A percentile compares a stretch with the other conserved stretches of the same genome.
Conservation (phyloP, 345 rosid genomes). For the Lumnitzera racemosa region DNA sequence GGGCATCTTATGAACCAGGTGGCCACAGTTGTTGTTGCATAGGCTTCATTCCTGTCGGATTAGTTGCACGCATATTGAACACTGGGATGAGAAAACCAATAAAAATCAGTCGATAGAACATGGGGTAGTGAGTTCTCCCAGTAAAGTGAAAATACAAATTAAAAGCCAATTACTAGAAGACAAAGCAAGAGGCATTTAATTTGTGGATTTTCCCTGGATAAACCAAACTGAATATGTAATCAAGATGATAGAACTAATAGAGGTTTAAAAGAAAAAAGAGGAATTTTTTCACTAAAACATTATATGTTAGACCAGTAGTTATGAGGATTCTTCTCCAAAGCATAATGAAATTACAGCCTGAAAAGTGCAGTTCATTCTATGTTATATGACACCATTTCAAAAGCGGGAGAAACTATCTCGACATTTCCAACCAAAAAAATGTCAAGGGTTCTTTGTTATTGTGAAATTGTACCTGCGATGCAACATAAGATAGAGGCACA, state of each 20-base stretch:
- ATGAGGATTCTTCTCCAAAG: not conserved
- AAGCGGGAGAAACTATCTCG: too few species aligned
- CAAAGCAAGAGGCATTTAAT: constrained; percentile 5
- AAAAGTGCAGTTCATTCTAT: too few species aligned
- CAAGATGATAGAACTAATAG: constrained; percentile 1
- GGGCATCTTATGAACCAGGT: constrained; percentile 44
- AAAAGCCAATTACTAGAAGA: not conserved
- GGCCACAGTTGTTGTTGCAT: constrained; percentile 52
- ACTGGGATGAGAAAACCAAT: constrained; percentile 37
- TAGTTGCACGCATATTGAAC: constrained; percentile 66
- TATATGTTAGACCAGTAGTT: not conserved
- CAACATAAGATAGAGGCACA: too few species aligned
- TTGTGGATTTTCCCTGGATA: constrained; percentile 65
- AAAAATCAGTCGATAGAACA: not conserved
- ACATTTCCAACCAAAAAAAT: too few species aligned
- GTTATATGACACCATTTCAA: too few species aligned
- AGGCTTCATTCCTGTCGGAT: constrained; percentile 56
- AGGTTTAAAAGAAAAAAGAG: constrained; percentile 3
- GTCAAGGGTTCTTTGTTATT: too few species aligned
- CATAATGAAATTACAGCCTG: too few species aligned
- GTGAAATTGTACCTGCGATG: too few species aligned
- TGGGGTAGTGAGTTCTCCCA: not conserved
- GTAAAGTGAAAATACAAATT: not conserved
- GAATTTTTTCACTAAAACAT: not conserved
- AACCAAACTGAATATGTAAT: constrained; percentile 50